Evolutionary conservation across 225 moss, liverwort and hornwort species (phyloP), one percentile per base, ranked within the genome.

Genomic region (Physcomitrium patens): DNA sequence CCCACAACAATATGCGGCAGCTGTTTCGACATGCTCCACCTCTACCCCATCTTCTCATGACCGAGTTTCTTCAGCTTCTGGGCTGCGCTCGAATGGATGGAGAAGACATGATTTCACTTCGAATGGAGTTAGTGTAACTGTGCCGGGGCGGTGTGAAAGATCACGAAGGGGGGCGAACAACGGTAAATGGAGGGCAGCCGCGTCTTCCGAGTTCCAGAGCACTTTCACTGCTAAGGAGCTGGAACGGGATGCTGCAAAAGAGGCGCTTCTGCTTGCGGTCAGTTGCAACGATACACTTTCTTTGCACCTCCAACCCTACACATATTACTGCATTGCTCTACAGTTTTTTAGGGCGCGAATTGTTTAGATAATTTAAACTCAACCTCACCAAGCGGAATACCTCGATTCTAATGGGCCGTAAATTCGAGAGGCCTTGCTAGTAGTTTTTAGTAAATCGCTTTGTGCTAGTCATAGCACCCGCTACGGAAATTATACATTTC

Each of bases 161-260:
- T 5, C 23, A 47, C 58, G 48, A n/a, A 60, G 71, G 18, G 83
- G 78, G 64, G 54, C 44, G 60, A 14, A 52, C 22, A 28, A 7
- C 14, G 43, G 60, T 37, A 69, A 44, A 42, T 73, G 77, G 81
- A 76, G 64, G 22, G 64, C 81, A 41, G 44, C 82, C n/a, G 73
- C 28, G 18, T 74, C 83, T 3, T 50, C 84, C 5, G 83, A 80
- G 12, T 86, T 83, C 63, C 88, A 86, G 71, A 80, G 87, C 54
- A 74, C 92, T 3, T 81, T 91, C 76, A 78, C 92, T 1, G 90
- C 91, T 0, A 97, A 97, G 77, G 97, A 97, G 50, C 75, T 97
- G 83, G 94, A 97, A 78, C 91, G 97, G 12, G 91, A 91, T 69
- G 91, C 97, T 66, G 94, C 94, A 10, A 97, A 94, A 79, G 94